Conservation (phyloP, 257 asterid species). For the Gardenia jasminoides region DNA sequence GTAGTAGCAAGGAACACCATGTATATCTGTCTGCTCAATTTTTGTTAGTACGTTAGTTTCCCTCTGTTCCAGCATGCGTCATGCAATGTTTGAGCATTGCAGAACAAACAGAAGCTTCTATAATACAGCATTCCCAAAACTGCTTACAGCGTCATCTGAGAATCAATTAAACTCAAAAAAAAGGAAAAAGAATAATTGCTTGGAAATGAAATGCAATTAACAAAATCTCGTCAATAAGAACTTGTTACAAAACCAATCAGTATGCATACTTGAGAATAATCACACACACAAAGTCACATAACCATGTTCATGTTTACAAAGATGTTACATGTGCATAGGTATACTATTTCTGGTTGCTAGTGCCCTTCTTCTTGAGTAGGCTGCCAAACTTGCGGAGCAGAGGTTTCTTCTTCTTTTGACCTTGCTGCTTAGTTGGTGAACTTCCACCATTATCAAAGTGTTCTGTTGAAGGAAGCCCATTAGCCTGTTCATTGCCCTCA, state of each 20-base stretch:
- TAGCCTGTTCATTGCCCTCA: constrained; percentile 46
- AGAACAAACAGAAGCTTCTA: not conserved
- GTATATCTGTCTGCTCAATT: not conserved
- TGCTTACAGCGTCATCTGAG: not conserved
- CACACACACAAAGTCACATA: constrained; percentile 6
- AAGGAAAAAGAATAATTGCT: not conserved
- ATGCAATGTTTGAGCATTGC: not conserved
- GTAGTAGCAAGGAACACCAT: not conserved
- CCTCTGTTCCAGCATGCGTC: not conserved
- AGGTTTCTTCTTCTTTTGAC: constrained; percentile 84
- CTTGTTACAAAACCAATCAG: constrained; percentile 16
- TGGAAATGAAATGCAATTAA: constrained; percentile 9
- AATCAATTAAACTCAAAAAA: not conserved
- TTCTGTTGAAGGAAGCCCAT: constrained; percentile 50
- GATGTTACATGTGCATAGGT: constrained; percentile 1
- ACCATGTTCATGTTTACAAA: constrained; percentile 19
- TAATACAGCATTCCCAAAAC: not conserved
- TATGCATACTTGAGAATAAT: not conserved
- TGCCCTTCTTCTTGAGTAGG: constrained; percentile 80
- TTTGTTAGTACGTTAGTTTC: not conserved
- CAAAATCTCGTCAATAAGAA: constrained; percentile 5
- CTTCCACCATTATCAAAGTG: constrained; percentile 46
- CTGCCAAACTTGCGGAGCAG: constrained; percentile 81
- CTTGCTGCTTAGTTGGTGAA: constrained; percentile 52
- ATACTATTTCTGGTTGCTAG: constrained; percentile 52